Evolutionary conservation across 2,329 filamentous ascomycete species (phyloP).

Genomic region (Paraphoma sp.): DNA sequence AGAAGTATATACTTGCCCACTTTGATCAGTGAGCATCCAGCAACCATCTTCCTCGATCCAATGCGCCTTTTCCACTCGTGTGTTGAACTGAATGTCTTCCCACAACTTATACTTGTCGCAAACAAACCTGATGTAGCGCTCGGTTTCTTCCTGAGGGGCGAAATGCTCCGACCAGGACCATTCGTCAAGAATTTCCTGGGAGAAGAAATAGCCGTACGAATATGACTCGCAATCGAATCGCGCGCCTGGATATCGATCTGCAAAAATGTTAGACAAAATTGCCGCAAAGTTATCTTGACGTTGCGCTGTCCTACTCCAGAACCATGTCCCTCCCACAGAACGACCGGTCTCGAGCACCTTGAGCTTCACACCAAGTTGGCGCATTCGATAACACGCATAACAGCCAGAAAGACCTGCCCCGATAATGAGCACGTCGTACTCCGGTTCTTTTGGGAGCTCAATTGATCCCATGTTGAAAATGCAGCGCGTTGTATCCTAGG

Average conservation of each 20-base stretch:
- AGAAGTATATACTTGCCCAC: conserved; percentile 17
- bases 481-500: too few relatives aligned
- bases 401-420: conserved; percentile 46
- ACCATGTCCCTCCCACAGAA: conserved; percentile 47
- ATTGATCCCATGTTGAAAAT: not conserved
- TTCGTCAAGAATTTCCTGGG: conserved; percentile 50
- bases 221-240: conserved; percentile 56
- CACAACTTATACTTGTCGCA: conserved; percentile 53
- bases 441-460: not conserved
- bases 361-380: conserved; percentile 35
- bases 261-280: conserved; percentile 16
- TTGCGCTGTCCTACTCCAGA: conserved; percentile 25
- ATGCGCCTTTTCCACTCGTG: conserved; percentile 12
- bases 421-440: conserved; percentile 34
- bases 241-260: conserved; percentile 56
- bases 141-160: conserved; percentile 52
- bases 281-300: not conserved
- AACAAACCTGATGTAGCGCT: conserved; percentile 56
- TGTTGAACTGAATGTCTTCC: conserved; percentile 29
- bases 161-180: conserved; percentile 50
- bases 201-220: conserved; percentile 54
- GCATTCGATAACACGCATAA: conserved; percentile 42
- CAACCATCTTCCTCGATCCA: conserved; percentile 17
- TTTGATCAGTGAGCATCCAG: conserved; percentile 18
- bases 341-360: conserved; percentile 38